Conservation (phyloP, 75 land plant genomes). For the Pseudotsuga menziesii region DNA sequence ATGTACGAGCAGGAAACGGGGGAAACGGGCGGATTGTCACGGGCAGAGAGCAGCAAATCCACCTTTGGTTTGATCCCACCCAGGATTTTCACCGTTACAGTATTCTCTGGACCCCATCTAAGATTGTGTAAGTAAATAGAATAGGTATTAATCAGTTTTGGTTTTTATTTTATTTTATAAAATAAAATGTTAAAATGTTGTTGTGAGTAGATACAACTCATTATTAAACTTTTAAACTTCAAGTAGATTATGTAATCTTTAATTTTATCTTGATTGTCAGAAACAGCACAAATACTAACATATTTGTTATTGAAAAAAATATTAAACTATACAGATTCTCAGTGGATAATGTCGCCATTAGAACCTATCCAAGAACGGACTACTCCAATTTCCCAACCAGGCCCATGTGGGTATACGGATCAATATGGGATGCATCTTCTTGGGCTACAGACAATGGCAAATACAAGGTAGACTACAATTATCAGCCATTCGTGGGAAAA, state of each 20-base stretch:
- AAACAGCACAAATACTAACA: no score
- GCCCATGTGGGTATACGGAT: conserved; percentile 75
- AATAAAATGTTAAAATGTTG: no score
- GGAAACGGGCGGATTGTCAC: conserved; percentile 30
- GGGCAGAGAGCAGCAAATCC: conserved; percentile 45
- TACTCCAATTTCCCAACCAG: conserved; percentile 50
- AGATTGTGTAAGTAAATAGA: conserved; percentile 44
- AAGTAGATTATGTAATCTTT: no score
- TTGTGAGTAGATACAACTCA: no score
- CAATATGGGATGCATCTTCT: conserved; percentile 84
- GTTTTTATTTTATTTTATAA: no score
- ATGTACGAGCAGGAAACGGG: conserved; percentile 3
- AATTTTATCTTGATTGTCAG: no score
- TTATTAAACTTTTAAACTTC: background rate
- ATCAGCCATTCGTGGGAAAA: conserved; percentile 59
- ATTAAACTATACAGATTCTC: conserved; percentile 34
- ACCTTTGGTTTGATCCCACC: conserved; percentile 69
- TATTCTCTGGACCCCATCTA: conserved; percentile 57
- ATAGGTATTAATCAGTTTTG: no score
- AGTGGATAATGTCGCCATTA: conserved; percentile 56
- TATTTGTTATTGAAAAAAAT: no score
- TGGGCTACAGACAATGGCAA: conserved; percentile 81
- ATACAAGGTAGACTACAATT: conserved; percentile 66
- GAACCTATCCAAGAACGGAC: conserved; percentile 43
- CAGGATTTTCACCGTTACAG: conserved; percentile 48